Evolutionary conservation across 441 rosid genomes (phyloP), one percentile per base, ranked within the genome.

Genomic region (Macaranga tanarius): DNA sequence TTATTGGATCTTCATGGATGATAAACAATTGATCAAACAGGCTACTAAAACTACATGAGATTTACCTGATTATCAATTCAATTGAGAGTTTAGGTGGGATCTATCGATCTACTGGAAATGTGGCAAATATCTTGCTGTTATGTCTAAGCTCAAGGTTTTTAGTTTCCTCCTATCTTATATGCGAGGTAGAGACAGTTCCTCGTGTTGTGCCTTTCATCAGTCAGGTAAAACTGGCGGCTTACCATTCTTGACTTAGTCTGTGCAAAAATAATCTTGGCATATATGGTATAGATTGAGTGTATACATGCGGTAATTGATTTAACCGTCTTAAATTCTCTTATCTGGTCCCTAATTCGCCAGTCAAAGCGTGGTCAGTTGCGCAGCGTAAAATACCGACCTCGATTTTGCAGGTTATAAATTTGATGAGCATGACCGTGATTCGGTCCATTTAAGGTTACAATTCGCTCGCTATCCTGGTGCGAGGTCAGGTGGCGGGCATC

Each of bases 401-500:
- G 72, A 84, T 86, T 88, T 89, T 89, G 90, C 93, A 89, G 93
- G 91, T 86, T 89, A 89, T 80, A 76, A 52, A 71, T 87, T 89
- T 58, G 91, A 89, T 50, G 93, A 87, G 79, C 82, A 83, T 79
- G 91, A 87, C 84, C 91, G 80, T 25, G 89, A 89, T 38, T 81
- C 88, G 67, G 76, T 78, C 76, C 74, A 80, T 70, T 82, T 89
- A 80, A 83, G 89, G 76, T 84, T 89, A 84, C 93, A 89, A 84
- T 89, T 85, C 76, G 91, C 93, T 87, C 90, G 90, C 89, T 82
- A 80, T 73, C 91, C 93, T 83, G 93, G 93, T 83, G 88, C 90
- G 23, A 84, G 91, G 84, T 85, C 88, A 77, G 91, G 90, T 79
- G 85, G 88, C 77, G 89, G 87, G 88, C 82, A 85, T 77, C 91